Base-by-base conservation (phyloP, 2,329 filamentous ascomycete genomes). In the Lecanicillium sp. region DNA sequence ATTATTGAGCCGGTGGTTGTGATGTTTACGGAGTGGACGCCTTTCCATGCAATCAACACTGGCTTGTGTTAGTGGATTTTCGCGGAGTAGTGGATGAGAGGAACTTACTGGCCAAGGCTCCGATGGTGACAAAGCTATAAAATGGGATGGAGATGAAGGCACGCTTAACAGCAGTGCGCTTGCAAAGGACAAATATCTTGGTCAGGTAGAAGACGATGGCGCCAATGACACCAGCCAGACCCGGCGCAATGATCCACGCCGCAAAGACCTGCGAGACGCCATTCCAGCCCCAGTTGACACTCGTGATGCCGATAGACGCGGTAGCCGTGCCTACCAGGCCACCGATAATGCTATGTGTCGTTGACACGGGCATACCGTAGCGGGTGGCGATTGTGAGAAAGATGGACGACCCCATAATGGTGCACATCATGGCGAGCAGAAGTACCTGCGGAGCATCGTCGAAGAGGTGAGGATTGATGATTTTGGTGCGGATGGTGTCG, bases 351-450 rank as follows among this genome's bases (percentile, higher is more conserved):
- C 66, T 70, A 50, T 74, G 69, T 0, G 72, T 76, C 3, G 72
- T 75, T 3, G 68, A 72, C 4, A 76, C 68, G 2, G 72, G 72
- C 43, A 74, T 58, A 34, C 69, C 71, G 34, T 69, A 58, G 7
- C 61, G 55, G 2, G 72, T 76, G 2, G 71, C 71, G 33, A 71
- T 48, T 2, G 70, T 74, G 12, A 76, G 61, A 44, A 71, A 76
- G n/a, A 66, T 50, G 1, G 70, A 68, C 0, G 64, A 73, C 4
- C 64, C 68, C 32, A 74, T 49, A 39, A 74, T 61, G 20, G 71
- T 69, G 46, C 71, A 74, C 47, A 72, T 67, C 67, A 78, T 77
- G 41, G 59, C 69, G 31, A 74, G 54, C 53, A 74, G 65, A 17
- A 74, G 66, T 3, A 74, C 64, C 17, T 58, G 59, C 0, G 71